Conservation (phyloP, 2,329 filamentous ascomycete genomes). For the Zymoseptoria tritici region DNA sequence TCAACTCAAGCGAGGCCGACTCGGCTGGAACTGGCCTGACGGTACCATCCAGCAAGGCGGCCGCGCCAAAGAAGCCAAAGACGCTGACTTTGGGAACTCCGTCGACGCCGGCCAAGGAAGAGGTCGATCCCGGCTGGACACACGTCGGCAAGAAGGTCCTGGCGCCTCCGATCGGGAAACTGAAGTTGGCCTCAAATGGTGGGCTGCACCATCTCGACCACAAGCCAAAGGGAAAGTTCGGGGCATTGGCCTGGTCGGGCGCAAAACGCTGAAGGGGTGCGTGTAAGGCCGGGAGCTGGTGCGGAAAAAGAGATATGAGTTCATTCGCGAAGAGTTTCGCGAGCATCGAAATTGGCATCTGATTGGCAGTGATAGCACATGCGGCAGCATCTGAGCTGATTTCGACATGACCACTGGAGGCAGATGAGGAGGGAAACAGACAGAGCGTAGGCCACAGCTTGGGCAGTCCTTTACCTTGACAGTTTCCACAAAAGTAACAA, state of each 20-base stretch:
- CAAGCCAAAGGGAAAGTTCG: conserved; percentile 13
- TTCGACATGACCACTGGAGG: neutral
- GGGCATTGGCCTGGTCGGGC: conserved; percentile 10
- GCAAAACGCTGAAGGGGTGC: neutral
- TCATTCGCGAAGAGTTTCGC: neutral
- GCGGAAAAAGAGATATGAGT: neutral
- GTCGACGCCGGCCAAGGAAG: neutral
- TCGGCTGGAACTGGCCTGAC: conserved; percentile 9
- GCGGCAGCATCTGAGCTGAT: neutral
- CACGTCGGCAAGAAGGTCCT: conserved; percentile 15
- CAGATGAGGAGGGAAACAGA: neutral
- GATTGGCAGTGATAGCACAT: neutral
- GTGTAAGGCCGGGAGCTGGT: neutral
- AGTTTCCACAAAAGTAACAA: neutral
- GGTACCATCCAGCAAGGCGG: conserved; percentile 8
- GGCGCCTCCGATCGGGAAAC: conserved; percentile 7
- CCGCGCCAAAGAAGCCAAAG: conserved; percentile 8
- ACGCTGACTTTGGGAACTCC: neutral
- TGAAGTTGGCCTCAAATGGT: conserved; percentile 16
- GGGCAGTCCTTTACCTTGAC: neutral
- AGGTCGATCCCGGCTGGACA: conserved; percentile 13
- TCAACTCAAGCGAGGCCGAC: conserved; percentile 10
- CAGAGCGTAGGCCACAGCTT: neutral
- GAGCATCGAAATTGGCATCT: neutral
- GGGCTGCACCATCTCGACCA: conserved; percentile 16